These are phyloP conservation scores for Grosmannia clavigera DNA, from an alignment of 2,329 filamentous ascomycete genomes.

Conservation along the genomic window DNA sequence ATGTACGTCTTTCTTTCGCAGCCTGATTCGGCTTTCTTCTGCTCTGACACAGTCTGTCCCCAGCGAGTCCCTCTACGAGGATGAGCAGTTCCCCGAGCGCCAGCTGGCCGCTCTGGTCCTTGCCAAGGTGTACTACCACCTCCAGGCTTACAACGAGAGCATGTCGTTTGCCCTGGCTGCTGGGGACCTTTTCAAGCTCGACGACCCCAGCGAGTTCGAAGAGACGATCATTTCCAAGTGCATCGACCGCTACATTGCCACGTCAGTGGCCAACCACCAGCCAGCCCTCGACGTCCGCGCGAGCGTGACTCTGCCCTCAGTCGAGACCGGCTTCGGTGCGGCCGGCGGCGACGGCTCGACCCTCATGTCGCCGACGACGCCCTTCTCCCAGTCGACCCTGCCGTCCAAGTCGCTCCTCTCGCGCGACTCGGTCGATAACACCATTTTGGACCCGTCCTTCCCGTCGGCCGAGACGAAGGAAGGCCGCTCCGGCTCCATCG, in stretches of 20 bases:
- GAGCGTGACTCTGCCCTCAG: slow-evolving; percentile 45
- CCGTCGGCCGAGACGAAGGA: slow-evolving; percentile 37
- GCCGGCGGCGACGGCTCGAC: slow-evolving; percentile 54
- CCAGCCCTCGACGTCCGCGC: slow-evolving; percentile 28
- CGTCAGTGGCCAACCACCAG: slow-evolving; percentile 42
- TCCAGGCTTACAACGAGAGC: slow-evolving; percentile 97
- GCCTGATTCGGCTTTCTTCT: not conserved
- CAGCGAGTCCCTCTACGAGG: slow-evolving; percentile 95
- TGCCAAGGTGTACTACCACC: slow-evolving; percentile 96
- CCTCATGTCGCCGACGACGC: slow-evolving; percentile 78
- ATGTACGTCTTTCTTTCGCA: slow-evolving; percentile 48
- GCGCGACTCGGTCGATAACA: slow-evolving; percentile 56
- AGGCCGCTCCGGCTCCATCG: slow-evolving; percentile 45
- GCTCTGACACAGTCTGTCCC: slow-evolving; percentile 2
- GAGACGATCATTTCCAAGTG: slow-evolving; percentile 99
- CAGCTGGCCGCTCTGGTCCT: slow-evolving; percentile 89
- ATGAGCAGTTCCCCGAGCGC: slow-evolving; percentile 86
- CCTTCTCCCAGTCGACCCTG: slow-evolving; percentile 85
- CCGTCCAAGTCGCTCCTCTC: slow-evolving; percentile 94
- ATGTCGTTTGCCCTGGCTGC: slow-evolving; percentile 96
- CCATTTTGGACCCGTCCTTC: slow-evolving; percentile 46
- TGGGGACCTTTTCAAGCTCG: slow-evolving; percentile 87
- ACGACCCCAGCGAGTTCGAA: slow-evolving; percentile 86
- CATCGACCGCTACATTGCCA: slow-evolving; percentile 90
- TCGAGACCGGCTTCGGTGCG: slow-evolving; percentile 68